Conservation (phyloP, 345 rosid species). For the Acer negundo region DNA sequence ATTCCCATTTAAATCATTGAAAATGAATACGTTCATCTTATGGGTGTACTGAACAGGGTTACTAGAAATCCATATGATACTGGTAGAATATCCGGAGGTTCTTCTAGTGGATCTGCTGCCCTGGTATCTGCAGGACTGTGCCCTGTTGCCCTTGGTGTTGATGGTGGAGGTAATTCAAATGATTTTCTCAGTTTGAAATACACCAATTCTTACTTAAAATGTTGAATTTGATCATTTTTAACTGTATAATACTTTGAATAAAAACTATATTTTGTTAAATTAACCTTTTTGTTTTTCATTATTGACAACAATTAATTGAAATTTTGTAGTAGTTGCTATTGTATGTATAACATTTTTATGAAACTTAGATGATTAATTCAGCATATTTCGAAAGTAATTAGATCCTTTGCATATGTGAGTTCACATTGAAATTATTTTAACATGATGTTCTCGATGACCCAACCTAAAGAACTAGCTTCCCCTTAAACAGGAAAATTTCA, state of each 20-base stretch:
- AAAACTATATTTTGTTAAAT: background rate
- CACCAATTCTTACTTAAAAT: background rate
- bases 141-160: constrained; percentile 80
- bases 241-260: background rate
- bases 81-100: constrained; percentile 59
- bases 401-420: too few relatives aligned
- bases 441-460: too few relatives aligned
- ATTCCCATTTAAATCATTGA: background rate
- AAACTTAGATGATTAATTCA: too few relatives aligned
- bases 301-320: background rate
- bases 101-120: constrained; percentile 84
- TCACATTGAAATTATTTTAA: too few relatives aligned
- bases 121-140: constrained; percentile 74
- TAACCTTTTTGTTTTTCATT: background rate
- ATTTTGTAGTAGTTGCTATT: background rate
- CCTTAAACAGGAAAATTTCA: background rate
- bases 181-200: background rate
- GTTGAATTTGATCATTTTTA: constrained; percentile 3
- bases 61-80: constrained; percentile 63
- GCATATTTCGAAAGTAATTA: too few relatives aligned
- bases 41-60: constrained; percentile 30
- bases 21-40: background rate
- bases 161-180: constrained; percentile 66
- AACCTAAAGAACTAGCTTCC: background rate
- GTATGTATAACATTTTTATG: too few relatives aligned